phyloP scores from a whole-genome alignment of 2,329 filamentous ascomycete species.

The Diaporthe longicolla region DNA sequence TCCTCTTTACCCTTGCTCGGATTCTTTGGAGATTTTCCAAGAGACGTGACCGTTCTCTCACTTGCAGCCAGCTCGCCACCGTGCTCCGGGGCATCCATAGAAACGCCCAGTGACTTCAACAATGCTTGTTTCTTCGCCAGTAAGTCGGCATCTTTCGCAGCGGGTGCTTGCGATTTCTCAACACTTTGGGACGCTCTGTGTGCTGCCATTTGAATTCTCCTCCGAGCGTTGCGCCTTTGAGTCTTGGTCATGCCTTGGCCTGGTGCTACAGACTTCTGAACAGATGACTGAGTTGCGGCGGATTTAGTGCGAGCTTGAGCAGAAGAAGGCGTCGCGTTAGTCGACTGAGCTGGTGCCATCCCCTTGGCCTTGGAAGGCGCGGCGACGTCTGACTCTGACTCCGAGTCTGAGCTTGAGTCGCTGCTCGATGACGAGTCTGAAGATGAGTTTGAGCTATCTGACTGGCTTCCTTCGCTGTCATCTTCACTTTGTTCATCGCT shows the following conservation, averaged over 20 bases:
- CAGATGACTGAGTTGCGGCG: background rate
- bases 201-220: constrained; percentile 52
- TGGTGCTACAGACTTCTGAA: constrained; percentile 42
- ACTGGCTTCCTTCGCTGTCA: constrained; percentile 34
- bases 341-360: background rate
- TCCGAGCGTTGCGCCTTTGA: constrained; percentile 66
- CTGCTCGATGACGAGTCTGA: constrained; percentile 51
- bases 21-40: background rate
- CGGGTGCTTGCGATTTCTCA: constrained; percentile 4
- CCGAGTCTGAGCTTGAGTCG: constrained; percentile 55
- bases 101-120: constrained; percentile 45
- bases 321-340: constrained; percentile 1
- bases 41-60: constrained; percentile 42
- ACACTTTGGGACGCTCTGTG: constrained; percentile 36
- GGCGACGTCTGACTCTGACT: constrained; percentile 52
- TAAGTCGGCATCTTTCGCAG: constrained; percentile 48
- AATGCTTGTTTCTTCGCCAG: constrained; percentile 58
- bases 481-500: constrained; percentile 32
- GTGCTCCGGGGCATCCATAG: constrained; percentile 5
- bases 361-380: constrained; percentile 42
- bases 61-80: constrained; percentile 39
- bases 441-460: constrained; percentile 27
- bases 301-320: background rate
- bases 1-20: constrained; percentile 58
- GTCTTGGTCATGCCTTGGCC: constrained; percentile 57